Conservation (phyloP, 352 stramenopile genomes). For the Thraustochytrium sp. region DNA sequence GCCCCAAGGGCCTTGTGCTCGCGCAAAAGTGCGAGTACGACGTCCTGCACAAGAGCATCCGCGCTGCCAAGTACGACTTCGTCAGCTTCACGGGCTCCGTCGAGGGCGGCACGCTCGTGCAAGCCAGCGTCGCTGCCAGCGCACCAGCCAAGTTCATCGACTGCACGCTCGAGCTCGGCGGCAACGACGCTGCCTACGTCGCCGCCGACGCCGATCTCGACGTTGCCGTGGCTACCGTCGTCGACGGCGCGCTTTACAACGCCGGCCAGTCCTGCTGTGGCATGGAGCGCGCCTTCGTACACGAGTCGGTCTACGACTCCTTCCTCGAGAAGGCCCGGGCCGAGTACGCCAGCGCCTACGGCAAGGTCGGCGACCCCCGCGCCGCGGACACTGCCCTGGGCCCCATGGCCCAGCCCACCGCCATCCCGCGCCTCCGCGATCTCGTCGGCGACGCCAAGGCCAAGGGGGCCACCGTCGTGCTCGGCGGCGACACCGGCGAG, state of each 20-base stretch:
- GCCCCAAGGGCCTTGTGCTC: conserved; percentile 63
- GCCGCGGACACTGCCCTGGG: conserved; percentile 62
- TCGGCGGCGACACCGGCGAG: conserved; percentile 33
- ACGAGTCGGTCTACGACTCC: conserved; percentile 67
- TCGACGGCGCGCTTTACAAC: conserved; percentile 73
- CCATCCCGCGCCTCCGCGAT: conserved; percentile 55
- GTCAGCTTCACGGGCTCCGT: conserved; percentile 75
- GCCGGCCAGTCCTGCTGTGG: conserved; percentile 72
- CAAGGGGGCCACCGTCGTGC: conserved; percentile 63
- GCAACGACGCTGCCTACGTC: conserved; percentile 72
- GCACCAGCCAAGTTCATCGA: conserved; percentile 62
- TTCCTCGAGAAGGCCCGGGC: conserved; percentile 64
- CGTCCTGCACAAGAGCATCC: conserved; percentile 64
- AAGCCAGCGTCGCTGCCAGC: conserved; percentile 54
- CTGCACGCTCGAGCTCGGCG: conserved; percentile 69
- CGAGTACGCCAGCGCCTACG: conserved; percentile 62
- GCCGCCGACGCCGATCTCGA: conserved; percentile 62
- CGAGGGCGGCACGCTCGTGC: conserved; percentile 62
- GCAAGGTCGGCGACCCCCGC: conserved; percentile 59
- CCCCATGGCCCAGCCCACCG: conserved; percentile 62
- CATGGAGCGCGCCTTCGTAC: conserved; percentile 73
- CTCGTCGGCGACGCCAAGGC: conserved; percentile 62
- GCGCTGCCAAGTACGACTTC: conserved; percentile 63
- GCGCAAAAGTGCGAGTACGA: conserved; percentile 64
- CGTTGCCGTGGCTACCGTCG: conserved; percentile 62